A percentile compares a stretch with the other conserved stretches of the same genome.
These are phyloP conservation scores for Monosporascus sp. DNA, from an alignment of 2,329 filamentous ascomycete species.

Conservation along the genomic window DNA sequence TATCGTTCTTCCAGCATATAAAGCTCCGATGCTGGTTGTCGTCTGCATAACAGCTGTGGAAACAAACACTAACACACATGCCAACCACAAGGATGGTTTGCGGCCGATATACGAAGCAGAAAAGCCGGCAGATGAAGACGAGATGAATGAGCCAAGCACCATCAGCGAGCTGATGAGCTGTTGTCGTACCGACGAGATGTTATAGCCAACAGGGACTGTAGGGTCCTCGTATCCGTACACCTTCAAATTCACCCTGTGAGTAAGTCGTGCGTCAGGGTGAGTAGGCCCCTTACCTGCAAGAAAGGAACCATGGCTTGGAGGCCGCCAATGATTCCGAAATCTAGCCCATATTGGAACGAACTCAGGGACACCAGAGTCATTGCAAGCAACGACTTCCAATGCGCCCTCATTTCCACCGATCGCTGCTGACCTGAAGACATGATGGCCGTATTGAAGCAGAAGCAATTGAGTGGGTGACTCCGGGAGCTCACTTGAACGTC, in stretches of 20 bases:
- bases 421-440: slow-evolving; percentile 17
- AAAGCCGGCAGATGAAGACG: slow-evolving; percentile 36
- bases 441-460: not conserved
- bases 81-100: slow-evolving; percentile 35
- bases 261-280: not conserved
- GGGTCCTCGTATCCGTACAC: slow-evolving; percentile 23
- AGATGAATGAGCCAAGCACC: slow-evolving; percentile 42
- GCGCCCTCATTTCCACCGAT: slow-evolving; percentile 14
- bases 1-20: slow-evolving; percentile 44
- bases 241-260: slow-evolving; percentile 3
- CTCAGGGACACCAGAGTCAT: slow-evolving; percentile 24
- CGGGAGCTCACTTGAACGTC: too few species aligned
- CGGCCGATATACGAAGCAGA: slow-evolving; percentile 32
- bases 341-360: slow-evolving; percentile 28
- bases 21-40: slow-evolving; percentile 38
- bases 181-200: slow-evolving; percentile 34
- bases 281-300: slow-evolving; percentile 18
- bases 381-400: slow-evolving; percentile 22
- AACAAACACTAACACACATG: slow-evolving; percentile 30
- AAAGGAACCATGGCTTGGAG: slow-evolving; percentile 30
- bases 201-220: slow-evolving; percentile 19
- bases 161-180: slow-evolving; percentile 45
- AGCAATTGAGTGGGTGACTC: too few species aligned
- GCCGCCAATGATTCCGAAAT: slow-evolving; percentile 28
- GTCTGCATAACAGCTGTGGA: slow-evolving; percentile 49